Evolutionary conservation across 768 basidiomycete genomes (phyloP), one percentile per base, ranked within the genome.

Genomic region (Auricularia sp.): DNA sequence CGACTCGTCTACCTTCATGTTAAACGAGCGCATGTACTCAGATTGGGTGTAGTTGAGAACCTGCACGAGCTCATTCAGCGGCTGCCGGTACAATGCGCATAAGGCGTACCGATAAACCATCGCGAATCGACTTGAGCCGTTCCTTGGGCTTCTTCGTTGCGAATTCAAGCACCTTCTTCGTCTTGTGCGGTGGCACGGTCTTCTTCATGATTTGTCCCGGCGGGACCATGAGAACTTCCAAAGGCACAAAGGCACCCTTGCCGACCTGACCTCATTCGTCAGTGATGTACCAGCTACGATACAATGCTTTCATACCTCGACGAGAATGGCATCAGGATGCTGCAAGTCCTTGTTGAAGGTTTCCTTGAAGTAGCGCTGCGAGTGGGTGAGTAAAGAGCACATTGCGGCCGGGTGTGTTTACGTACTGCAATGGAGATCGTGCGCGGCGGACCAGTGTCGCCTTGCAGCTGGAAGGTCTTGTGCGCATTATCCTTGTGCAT

Each of bases 21-120:
- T 88, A 67, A 91, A 91, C 71, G 85, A 80, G 51, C 82, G 79
- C 39, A 91, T 83, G 67, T 88, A 90, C 72, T 90, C 84, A 0
- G 87, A 89, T 72, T 87, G 84, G 0, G 87, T 86, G 67, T 90
- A 90, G 34, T 81, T 79, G 23, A 73, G 66, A 4, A 71, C 71
- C 54, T 68, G 64, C 62, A 14, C 39, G 12, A 7, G 7, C 39
- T 29, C 68, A 67, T 11, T 39, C 64, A 88, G 76, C 44, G 86
- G 81, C 84, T 86, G 62, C 29, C 29, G 10, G 60, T 18, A 42
- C 12, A 7, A 42, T 42, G 39, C 39, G 39, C 7, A 42, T 2
- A 0, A 42, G 39, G 39, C 39, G 12, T 14, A 42, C 39, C 39
- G 39, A 42, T 12, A 87, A 72, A 2, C 86, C 88, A 16, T 79